Evolutionary conservation across 352 stramenopile genomes (phyloP), one percentile per base, ranked within the genome.

Genomic region (Peronospora farinosa): DNA sequence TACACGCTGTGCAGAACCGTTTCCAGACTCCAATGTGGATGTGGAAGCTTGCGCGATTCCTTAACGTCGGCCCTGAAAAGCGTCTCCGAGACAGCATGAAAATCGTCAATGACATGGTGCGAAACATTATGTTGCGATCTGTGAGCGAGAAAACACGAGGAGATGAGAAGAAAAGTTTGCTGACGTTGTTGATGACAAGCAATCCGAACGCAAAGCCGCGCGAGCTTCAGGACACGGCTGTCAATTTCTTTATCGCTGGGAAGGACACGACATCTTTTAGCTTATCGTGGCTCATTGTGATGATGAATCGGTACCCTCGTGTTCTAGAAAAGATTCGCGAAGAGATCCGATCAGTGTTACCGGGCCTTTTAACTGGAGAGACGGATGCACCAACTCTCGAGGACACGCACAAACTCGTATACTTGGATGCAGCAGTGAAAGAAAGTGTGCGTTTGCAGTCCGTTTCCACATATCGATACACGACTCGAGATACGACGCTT

Each of bases 401-500:
- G 12, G 58, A 84, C 13, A 49, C 77, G 2, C 66, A 75, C 40
- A 52, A 74, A 11, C 57, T 91, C 7, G 54, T 64, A 25, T 91
- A 87, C 53, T 47, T 92, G 13, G 68, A 85, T 16, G 83, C 74
- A 0, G 65, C 68, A 13, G 59, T 90, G 36, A 68, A 67, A 7
- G 84, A 93, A 46, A 84, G 42, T 36, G 54, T 92, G 16, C 73
- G 84, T 2, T 41, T 95, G 7, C 69, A 79, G 31, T 49, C 45
- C 3, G 43, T 52, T 35, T 54, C 52, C 19, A 54, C 52, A 30
- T 49, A 53, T 44, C 44, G 52, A 8, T 49, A 23, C 13, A 31
- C 44, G 8, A 60, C 31, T 31, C 30, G 32, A 6, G 37, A 82
- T 39, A 72, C 73, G 21, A 82, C 72, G 43, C 56, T 92, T 0